Evolutionary conservation across 495 filamentous ascomycete species (phyloP).

Genomic region (Apodospora peruviana): DNA sequence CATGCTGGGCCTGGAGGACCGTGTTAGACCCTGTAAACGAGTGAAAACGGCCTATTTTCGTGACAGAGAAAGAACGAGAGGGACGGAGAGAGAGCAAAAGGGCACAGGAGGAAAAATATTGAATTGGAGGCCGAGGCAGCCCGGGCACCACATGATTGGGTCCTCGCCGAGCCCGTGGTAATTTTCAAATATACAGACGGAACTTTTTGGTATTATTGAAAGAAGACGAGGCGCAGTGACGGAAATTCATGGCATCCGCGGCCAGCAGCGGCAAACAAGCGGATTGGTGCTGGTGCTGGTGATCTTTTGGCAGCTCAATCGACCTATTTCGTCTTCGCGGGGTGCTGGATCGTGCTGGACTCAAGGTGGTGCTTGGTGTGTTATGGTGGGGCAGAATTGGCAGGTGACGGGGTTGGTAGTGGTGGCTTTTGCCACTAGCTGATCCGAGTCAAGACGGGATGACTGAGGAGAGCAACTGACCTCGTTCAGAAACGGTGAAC

Average conservation of each 20-base stretch:
- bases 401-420: constrained; percentile 18
- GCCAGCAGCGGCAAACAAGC: constrained; percentile 22
- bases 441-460: constrained; percentile 6
- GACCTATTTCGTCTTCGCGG: constrained; percentile 2
- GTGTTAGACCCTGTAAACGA: not conserved
- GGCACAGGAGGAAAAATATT: too few species aligned
- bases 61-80: not conserved
- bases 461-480: too few species aligned
- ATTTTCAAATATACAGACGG: constrained; percentile 13
- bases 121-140: too few species aligned
- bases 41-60: not conserved
- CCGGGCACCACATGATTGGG: too few species aligned
- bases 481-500: too few species aligned
- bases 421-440: constrained; percentile 16
- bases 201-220: constrained; percentile 8
- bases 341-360: not conserved
- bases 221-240: constrained; percentile 19
- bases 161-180: too few species aligned
- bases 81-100: too few species aligned
- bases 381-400: constrained; percentile 11
- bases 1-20: constrained; percentile 9
- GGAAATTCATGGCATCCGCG: constrained; percentile 22
- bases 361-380: constrained; percentile 4
- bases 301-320: constrained; percentile 6
- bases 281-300: constrained; percentile 8